These are phyloP conservation scores for Hymenoscyphus linearis DNA, from an alignment of 2,329 filamentous ascomycete species.

Conservation along the genomic window DNA sequence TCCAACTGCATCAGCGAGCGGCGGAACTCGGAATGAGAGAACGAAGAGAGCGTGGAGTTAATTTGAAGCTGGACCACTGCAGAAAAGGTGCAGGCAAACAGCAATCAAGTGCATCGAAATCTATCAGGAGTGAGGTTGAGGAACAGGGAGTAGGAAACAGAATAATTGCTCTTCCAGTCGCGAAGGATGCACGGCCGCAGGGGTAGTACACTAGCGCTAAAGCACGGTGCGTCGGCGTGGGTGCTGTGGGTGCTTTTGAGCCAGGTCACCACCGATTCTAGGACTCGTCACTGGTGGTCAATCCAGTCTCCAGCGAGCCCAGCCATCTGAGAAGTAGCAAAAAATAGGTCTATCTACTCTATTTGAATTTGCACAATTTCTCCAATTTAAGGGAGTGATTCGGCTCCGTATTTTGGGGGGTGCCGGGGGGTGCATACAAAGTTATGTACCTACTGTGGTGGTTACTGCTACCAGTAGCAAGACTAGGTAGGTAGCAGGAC, in stretches of 20 bases:
- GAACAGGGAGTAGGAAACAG: neutral
- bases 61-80: slow-evolving; percentile 13
- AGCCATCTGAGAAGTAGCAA: neutral
- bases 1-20: slow-evolving; percentile 25
- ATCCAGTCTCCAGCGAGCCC: no score
- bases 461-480: no score
- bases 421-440: no score
- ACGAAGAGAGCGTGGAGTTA: neutral
- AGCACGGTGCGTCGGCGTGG: neutral
- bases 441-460: no score
- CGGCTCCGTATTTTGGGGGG: no score
- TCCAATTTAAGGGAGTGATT: no score
- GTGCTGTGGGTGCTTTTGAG: no score
- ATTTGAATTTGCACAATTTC: no score
- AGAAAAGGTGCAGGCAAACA: slow-evolving; percentile 4
- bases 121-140: slow-evolving; percentile 1
- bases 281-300: no score
- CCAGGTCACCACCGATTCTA: neutral
- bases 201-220: neutral
- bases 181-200: neutral
- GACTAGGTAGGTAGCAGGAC: no score
- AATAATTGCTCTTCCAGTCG: slow-evolving; percentile 5
- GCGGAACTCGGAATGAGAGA: neutral
- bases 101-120: neutral
- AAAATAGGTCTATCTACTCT: no score